These are phyloP conservation scores for Salix udensis DNA, from an alignment of 345 rosid species.

Conservation along the genomic window DNA sequence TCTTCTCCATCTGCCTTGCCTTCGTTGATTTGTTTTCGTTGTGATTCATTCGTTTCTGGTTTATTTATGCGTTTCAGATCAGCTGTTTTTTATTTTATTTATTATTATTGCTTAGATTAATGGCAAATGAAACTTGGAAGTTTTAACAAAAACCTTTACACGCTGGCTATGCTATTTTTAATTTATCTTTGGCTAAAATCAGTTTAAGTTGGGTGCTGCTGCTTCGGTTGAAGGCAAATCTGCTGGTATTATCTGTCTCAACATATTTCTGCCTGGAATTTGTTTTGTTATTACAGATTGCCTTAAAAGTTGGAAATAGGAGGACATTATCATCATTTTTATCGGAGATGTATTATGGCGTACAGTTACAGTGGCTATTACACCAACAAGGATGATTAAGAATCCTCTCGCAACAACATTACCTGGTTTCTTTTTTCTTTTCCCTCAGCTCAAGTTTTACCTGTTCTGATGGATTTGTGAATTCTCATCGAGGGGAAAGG, in stretches of 20 bases:
- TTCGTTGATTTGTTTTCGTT: background rate
- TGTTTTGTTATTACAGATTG: slow-evolving; percentile 16
- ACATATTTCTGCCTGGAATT: slow-evolving; percentile 45
- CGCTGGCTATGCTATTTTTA: background rate
- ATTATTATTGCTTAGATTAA: too few species aligned
- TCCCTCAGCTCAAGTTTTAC: slow-evolving; percentile 28
- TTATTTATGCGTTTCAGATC: background rate
- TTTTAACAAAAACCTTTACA: background rate
- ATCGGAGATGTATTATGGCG: too few species aligned
- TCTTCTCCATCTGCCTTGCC: background rate
- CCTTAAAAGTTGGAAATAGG: too few species aligned
- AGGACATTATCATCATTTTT: too few species aligned
- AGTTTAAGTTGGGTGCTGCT: slow-evolving; percentile 34
- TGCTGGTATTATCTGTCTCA: slow-evolving; percentile 27
- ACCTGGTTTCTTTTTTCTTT: too few species aligned
- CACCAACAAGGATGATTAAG: too few species aligned
- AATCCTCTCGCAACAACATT: too few species aligned
- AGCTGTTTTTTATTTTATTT: too few species aligned
- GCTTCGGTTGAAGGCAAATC: slow-evolving; percentile 28
- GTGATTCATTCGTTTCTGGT: background rate
- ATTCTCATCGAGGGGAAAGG: background rate
- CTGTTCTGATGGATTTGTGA: background rate
- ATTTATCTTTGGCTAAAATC: background rate
- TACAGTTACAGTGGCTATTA: too few species aligned
- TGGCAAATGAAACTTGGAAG: background rate